Evolutionary conservation across 768 basidiomycete species (phyloP).

Genomic region (Rhodotorula kratochvilovae): DNA sequence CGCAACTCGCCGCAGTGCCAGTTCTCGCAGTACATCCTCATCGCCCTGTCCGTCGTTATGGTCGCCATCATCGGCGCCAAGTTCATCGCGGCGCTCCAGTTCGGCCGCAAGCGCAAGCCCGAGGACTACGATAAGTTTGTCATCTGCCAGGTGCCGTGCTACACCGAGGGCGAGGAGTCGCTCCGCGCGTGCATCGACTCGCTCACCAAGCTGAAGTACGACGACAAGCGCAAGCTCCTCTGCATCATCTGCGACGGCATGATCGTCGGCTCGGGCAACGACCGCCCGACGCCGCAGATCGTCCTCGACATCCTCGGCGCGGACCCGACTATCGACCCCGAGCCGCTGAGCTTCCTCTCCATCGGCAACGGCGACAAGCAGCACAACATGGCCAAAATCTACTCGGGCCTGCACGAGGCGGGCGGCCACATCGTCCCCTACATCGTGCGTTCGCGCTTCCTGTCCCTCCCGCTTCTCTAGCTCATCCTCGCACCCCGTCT

Average conservation of each 20-base stretch:
- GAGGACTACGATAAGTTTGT: constrained; percentile 97
- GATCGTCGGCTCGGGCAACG: constrained; percentile 95
- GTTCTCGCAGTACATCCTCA: constrained; percentile 84
- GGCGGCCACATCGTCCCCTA: constrained; percentile 95
- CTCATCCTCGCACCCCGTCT: neutral
- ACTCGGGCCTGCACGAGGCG: constrained; percentile 90
- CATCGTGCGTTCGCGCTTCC: constrained; percentile 53
- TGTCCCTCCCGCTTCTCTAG: neutral
- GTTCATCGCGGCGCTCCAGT: constrained; percentile 84
- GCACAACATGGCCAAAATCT: constrained; percentile 76
- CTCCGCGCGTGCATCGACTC: constrained; percentile 87
- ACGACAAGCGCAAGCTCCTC: constrained; percentile 93
- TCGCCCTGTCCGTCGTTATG: constrained; percentile 85
- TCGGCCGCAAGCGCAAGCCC: constrained; percentile 70
- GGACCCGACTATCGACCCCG: constrained; percentile 86
- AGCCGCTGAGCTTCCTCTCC: constrained; percentile 87
- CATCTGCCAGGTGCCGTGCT: constrained; percentile 93
- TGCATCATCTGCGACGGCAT: constrained; percentile 95
- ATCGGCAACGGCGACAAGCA: constrained; percentile 92
- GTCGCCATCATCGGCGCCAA: constrained; percentile 93
- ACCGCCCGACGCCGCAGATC: constrained; percentile 90
- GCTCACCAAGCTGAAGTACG: constrained; percentile 87
- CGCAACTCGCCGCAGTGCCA: constrained; percentile 85
- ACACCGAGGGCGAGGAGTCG: constrained; percentile 88
- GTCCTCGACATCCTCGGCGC: constrained; percentile 94